Evolutionary conservation across 495 filamentous ascomycete species (phyloP).

Genomic region (Xylaria telfairii): DNA sequence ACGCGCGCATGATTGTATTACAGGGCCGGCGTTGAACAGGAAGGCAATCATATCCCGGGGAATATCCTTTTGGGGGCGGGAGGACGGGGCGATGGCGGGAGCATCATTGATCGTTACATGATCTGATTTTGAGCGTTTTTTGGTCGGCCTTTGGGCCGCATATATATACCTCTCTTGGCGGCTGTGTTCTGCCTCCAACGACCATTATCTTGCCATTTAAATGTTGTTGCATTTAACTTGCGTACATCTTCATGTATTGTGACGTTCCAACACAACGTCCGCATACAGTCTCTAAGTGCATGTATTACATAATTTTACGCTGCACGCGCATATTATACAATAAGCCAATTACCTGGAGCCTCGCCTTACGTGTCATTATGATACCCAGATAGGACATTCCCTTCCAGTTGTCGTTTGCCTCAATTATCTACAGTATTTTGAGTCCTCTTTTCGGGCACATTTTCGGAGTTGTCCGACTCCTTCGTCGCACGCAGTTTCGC

Average conservation of each 20-base stretch:
- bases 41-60: constrained; percentile 17
- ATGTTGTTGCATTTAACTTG: neutral
- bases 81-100: neutral
- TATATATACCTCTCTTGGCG: constrained; percentile 21
- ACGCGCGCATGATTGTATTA: constrained; percentile 22
- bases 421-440: neutral
- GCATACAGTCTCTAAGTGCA: neutral
- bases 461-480: constrained; percentile 20
- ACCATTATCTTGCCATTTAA: neutral
- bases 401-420: neutral
- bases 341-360: neutral
- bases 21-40: constrained; percentile 27
- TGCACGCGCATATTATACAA: neutral
- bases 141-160: neutral
- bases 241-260: neutral
- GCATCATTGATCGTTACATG: constrained; percentile 7
- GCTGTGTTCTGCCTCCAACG: constrained; percentile 16
- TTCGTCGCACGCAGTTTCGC: constrained; percentile 56
- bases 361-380: neutral
- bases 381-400: neutral
- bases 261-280: neutral
- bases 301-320: neutral
- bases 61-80: constrained; percentile 6
- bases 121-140: constrained; percentile 16
- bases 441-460: neutral